A percentile compares a stretch with the other conserved stretches of the same genome.
These are phyloP conservation scores for Phytopythium litorale DNA, from an alignment of 352 stramenopile species.

Conservation along the genomic window DNA sequence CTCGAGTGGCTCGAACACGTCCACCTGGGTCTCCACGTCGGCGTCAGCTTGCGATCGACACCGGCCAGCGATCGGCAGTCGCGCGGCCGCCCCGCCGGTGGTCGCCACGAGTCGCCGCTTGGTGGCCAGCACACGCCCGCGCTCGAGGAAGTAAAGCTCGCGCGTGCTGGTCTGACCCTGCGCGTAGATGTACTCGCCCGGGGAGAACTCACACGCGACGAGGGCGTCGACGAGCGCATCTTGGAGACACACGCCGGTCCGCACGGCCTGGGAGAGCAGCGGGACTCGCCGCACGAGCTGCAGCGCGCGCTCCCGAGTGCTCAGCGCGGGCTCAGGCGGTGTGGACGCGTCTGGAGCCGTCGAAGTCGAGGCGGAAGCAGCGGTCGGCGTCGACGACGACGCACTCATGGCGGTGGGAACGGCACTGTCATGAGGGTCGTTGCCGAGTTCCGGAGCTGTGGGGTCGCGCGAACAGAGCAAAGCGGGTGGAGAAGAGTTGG, in stretches of 20 bases:
- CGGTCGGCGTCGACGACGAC: neutral
- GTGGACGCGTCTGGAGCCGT: neutral
- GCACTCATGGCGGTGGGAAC: neutral
- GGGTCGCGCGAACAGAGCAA: too few species aligned
- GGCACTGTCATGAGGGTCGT: neutral
- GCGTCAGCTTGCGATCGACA: conserved; percentile 27
- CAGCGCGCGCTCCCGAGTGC: conserved; percentile 35
- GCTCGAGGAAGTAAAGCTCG: conserved; percentile 71
- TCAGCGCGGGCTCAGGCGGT: neutral
- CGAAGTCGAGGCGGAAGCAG: neutral
- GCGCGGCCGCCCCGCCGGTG: conserved; percentile 10
- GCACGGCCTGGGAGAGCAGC: conserved; percentile 42
- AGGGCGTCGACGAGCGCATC: conserved; percentile 37
- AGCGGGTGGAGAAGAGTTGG: neutral
- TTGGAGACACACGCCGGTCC: conserved; percentile 41
- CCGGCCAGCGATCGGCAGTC: neutral
- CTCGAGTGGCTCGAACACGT: conserved; percentile 43
- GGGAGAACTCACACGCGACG: conserved; percentile 23
- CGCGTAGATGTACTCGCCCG: conserved; percentile 63
- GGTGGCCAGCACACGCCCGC: conserved; percentile 66
- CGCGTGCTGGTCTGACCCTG: conserved; percentile 45
- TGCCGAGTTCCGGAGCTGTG: neutral
- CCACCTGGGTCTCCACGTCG: conserved; percentile 41
- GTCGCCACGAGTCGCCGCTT: conserved; percentile 27
- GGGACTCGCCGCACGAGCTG: conserved; percentile 42